These are phyloP conservation scores for Fusarium sp. DNA, from an alignment of 2,329 filamentous ascomycete species.

Conservation along the genomic window DNA sequence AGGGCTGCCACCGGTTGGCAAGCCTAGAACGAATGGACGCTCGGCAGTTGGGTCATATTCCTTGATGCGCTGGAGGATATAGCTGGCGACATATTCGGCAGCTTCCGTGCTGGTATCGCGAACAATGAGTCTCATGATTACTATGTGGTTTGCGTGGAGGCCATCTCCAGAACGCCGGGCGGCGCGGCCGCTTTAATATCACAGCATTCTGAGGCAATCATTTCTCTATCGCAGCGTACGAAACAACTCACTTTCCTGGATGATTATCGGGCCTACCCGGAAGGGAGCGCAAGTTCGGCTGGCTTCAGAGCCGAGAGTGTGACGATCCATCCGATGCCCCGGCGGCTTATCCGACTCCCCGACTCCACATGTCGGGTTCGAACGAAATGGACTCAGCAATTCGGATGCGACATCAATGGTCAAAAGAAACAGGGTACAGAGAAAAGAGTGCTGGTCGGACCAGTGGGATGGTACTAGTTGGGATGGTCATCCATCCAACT, in stretches of 20 bases:
- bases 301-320: background rate
- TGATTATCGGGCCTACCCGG: background rate
- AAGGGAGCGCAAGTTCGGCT: background rate
- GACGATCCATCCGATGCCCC: background rate
- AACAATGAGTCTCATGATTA: background rate
- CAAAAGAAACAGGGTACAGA: background rate
- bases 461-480: background rate
- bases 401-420: background rate
- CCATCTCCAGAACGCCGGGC: background rate
- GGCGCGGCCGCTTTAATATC: background rate
- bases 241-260: background rate
- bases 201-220: background rate
- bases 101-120: background rate
- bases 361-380: background rate
- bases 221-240: background rate
- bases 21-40: slow-evolving; percentile 35
- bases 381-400: background rate
- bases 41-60: slow-evolving; percentile 29
- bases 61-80: slow-evolving; percentile 66
- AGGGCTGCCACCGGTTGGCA: slow-evolving; percentile 37
- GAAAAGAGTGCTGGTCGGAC: background rate
- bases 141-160: background rate
- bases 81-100: slow-evolving; percentile 68
- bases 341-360: background rate
- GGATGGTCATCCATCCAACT: background rate